A percentile compares a stretch with the other conserved stretches of the same genome.
Evolutionary conservation across 129 eudicot genomes (phyloP).

Genomic region (Lactuca saligna): DNA sequence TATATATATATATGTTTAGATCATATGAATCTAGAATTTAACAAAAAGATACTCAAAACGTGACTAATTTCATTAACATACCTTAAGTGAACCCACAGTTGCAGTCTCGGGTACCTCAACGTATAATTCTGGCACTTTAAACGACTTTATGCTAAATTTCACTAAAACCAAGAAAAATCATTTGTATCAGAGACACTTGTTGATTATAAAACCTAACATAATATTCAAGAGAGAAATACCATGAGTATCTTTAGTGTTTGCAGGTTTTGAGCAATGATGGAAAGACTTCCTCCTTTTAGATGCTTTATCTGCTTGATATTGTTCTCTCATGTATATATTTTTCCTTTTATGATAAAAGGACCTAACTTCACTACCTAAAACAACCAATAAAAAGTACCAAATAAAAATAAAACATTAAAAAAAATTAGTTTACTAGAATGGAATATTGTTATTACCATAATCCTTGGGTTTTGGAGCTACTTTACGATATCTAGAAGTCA

Average conservation of each 20-base stretch:
- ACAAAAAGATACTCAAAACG: neutral
- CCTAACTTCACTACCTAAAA: constrained; percentile 59
- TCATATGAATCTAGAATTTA: neutral
- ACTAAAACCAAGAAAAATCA: constrained; percentile 45
- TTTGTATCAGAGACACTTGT: constrained; percentile 12
- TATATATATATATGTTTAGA: neutral
- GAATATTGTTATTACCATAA: constrained; percentile 41
- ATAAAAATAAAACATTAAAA: neutral
- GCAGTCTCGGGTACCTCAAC: constrained; percentile 94
- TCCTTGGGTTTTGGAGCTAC: constrained; percentile 59
- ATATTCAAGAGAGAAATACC: constrained; percentile 35
- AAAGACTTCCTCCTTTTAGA: constrained; percentile 62
- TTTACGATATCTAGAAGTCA: constrained; percentile 79
- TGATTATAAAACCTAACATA: neutral
- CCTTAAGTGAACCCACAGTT: constrained; percentile 94
- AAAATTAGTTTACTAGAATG: neutral
- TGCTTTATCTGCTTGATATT: constrained; percentile 51
- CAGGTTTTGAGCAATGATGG: constrained; percentile 39
- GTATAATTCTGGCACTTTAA: constrained; percentile 87
- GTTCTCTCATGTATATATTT: constrained; percentile 44
- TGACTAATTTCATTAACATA: constrained; percentile 8
- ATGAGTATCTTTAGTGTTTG: constrained; percentile 52
- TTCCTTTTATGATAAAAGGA: constrained; percentile 59
- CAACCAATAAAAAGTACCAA: constrained; percentile 10
- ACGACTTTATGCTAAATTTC: constrained; percentile 85